These are phyloP conservation scores for Calvatia gigantea DNA, from an alignment of 768 basidiomycete genomes.

Conservation along the genomic window DNA sequence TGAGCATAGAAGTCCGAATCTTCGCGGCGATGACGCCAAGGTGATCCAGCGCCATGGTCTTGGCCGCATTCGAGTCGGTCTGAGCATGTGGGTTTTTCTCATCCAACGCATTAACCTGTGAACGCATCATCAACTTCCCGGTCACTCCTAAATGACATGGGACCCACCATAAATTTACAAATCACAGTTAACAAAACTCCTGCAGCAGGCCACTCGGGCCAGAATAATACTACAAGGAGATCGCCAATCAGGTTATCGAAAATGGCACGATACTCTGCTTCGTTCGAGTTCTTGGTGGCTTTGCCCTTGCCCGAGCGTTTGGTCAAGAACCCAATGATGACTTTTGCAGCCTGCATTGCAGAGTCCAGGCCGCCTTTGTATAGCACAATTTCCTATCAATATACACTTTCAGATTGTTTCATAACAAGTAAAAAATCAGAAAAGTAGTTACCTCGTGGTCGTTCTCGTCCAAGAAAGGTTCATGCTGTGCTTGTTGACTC, in stretches of 20 bases:
- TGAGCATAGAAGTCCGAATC: conserved; percentile 58
- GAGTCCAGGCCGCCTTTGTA: conserved; percentile 75
- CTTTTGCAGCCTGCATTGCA: conserved; percentile 80
- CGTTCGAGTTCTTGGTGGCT: conserved; percentile 85
- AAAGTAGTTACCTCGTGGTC: conserved; percentile 52
- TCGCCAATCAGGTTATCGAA: conserved; percentile 91
- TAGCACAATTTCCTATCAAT: conserved; percentile 59
- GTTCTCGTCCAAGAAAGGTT: conserved; percentile 61
- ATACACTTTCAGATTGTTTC: neutral
- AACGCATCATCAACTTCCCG: neutral
- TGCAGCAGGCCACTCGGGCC: conserved; percentile 98
- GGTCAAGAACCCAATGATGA: conserved; percentile 72
- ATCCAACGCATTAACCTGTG: conserved; percentile 75
- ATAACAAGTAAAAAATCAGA: no score
- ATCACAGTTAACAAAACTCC: conserved; percentile 75
- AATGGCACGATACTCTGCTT: conserved; percentile 90
- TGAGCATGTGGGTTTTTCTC: conserved; percentile 69
- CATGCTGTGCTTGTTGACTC: conserved; percentile 29
- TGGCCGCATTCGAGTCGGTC: conserved; percentile 79
- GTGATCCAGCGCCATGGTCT: conserved; percentile 89
- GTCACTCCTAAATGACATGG: neutral
- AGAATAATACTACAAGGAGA: conserved; percentile 81
- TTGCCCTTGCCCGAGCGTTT: conserved; percentile 82
- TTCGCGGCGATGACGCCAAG: conserved; percentile 89
- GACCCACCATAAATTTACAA: conserved; percentile 78